Evolutionary conservation across 2,329 filamentous ascomycete genomes (phyloP).

Genomic region (Thielaviopsis ethacetica): DNA sequence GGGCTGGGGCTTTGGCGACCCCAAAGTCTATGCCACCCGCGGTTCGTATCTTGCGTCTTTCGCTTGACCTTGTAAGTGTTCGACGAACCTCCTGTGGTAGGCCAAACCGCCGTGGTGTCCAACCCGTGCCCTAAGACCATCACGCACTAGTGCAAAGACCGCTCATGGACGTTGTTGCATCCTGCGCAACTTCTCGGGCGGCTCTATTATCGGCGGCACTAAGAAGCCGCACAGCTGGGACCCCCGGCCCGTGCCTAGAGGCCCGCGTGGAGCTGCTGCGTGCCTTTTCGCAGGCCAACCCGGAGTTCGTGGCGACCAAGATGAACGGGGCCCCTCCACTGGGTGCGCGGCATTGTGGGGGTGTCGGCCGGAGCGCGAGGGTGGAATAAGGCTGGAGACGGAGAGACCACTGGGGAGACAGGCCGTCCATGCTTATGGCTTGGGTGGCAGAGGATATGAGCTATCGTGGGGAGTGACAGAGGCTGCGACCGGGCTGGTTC

Average conservation of each 20-base stretch:
- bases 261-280: slow-evolving; percentile 31
- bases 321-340: slow-evolving; percentile 17
- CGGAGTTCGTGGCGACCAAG: slow-evolving; percentile 17
- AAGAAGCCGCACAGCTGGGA: slow-evolving; percentile 44
- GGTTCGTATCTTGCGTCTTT: slow-evolving; percentile 17
- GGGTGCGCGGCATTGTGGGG: slow-evolving; percentile 30
- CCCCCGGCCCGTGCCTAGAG: slow-evolving; percentile 27
- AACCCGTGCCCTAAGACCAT: slow-evolving; percentile 27
- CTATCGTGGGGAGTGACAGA: slow-evolving; percentile 43
- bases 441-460: slow-evolving; percentile 45
- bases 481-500: slow-evolving; percentile 27
- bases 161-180: slow-evolving; percentile 47
- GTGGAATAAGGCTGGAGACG: slow-evolving; percentile 35
- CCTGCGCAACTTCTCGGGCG: slow-evolving; percentile 42
- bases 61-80: background rate
- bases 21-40: slow-evolving; percentile 26
- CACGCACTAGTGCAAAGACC: slow-evolving; percentile 46
- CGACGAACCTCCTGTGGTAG: slow-evolving; percentile 14
- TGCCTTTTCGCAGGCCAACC: slow-evolving; percentile 21
- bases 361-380: slow-evolving; percentile 27
- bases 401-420: slow-evolving; percentile 16
- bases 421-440: slow-evolving; percentile 39
- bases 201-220: slow-evolving; percentile 50
- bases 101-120: slow-evolving; percentile 30
- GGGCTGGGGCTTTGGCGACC: slow-evolving; percentile 28